Evolutionary conservation across 2,329 filamentous ascomycete genomes (phyloP), one percentile per base, ranked within the genome.

Genomic region (Geosmithia morbida): DNA sequence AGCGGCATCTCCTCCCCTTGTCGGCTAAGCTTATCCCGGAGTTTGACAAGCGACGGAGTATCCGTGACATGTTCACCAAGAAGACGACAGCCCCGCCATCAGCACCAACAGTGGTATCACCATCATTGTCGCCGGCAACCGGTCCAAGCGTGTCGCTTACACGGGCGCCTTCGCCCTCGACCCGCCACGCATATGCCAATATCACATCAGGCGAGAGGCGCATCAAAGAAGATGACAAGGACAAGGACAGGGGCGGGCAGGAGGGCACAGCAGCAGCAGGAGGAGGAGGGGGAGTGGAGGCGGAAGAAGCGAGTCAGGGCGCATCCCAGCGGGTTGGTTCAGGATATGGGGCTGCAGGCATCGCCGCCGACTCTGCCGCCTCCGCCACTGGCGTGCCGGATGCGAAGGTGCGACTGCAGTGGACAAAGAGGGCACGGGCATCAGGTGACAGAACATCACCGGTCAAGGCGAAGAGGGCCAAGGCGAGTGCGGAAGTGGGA

Each of bases 11-110:
- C 0, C 72, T 90, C 11, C 75, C 84, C 2, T 70, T 85, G 48
- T 97, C 89, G 19, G 89, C 84, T 1, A 87, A 80, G 58, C 71
- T 94, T 10, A 83, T 96, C 48, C 83, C 87, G 1, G 89, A 96
- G 55, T 97, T 97, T 55, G 79, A 89, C 57, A 81, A 83, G 50
- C 79, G 92, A 18, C 77, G 79, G 53, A 95, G 71, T 59, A 96
- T 98, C 58, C 86, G 83, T 55, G 88, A 94, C 58, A 97, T 98
- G 92, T 96, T 97, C 59, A 71, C 33, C 33, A 37, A 70, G 50
- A 59, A 55, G 49, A 45, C 47, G 20, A 7, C 26, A 10, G 19
- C 14, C 16, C 18, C 44, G 10, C 22, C 22, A 26, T 8, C 22
- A 26, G 22, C 14, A 18, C 41, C 29, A 18, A 26, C 43, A 29